Evolutionary conservation across 2,329 filamentous ascomycete species (phyloP), one percentile per base, ranked within the genome.

Genomic region (Ciborinia camelliae): DNA sequence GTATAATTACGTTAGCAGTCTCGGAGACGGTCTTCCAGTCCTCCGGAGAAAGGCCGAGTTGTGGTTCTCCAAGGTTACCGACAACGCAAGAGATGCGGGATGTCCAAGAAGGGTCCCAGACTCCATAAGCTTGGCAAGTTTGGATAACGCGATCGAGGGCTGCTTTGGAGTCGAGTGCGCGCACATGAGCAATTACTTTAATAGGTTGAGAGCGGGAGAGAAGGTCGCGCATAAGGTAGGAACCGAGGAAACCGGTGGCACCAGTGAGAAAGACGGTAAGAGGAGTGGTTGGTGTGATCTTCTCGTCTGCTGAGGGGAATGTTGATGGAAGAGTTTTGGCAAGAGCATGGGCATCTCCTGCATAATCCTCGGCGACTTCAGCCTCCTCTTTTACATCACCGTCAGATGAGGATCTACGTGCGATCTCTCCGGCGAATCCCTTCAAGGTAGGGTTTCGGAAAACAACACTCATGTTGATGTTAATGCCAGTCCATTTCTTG

Each of bases 221-320:
- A 1, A 97, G 77, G 63, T 96, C 91, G 63, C 84, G 84, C 39
- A 96, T 79, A 14, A 97, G 80, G 73, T 92, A 96, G 0, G 90
- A 84, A 35, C 93, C 93, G 26, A 97, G 78, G 80, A 97, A 97
- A 2, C 93, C 93, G 6, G 93, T 97, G 4, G 91, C 92, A 51
- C 94, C 92, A 3, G 93, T 97, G 6, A 97, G 79, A 76, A 97
- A 90, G 14, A 95, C 82, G 0, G 88, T 92, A 41, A 80, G 65
- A 65, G 76, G 67, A 68, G 76, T 71, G 15, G 75, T 69, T 18
- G 72, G 52, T 3, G 69, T 66, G 32, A 76, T 71, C n/a, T 70
- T 65, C 30, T 72, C 54, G 54, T 75, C 69, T 7, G 74, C 74
- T 0, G 73, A 72, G 67, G 76, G 77, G 62, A 76, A 81, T 65